Evolutionary conservation across 768 basidiomycete species (phyloP).

Genomic region (Leccinum arenicola): DNA sequence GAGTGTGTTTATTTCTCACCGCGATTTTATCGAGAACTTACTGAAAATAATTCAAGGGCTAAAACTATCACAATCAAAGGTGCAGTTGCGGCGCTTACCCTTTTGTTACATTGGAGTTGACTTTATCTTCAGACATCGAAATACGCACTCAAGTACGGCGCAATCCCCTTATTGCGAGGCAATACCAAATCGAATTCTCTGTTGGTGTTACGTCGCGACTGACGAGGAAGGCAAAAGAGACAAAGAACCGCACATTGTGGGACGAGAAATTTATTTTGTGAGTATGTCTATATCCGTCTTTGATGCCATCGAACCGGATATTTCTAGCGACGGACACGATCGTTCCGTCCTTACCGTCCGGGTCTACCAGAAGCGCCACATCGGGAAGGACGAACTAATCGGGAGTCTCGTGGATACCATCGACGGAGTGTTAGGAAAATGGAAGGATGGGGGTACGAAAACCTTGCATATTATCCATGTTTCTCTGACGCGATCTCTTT

Average conservation of each 20-base stretch:
- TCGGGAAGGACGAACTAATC: neutral
- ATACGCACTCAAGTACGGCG: neutral
- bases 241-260: neutral
- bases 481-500: neutral
- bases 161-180: neutral
- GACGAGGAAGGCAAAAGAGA: neutral
- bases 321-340: neutral
- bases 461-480: neutral
- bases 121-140: neutral
- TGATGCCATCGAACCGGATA: neutral
- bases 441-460: neutral
- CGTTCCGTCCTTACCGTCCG: neutral
- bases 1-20: too few relatives aligned
- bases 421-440: neutral
- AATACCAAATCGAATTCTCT: neutral
- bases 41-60: neutral
- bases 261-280: neutral
- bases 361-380: neutral
- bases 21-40: neutral
- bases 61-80: conserved; percentile 2
- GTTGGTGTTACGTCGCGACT: neutral
- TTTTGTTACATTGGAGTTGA: neutral
- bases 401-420: neutral
- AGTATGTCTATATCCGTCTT: neutral
- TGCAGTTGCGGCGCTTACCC: neutral